These are phyloP conservation scores for Boletus patriciae DNA, from an alignment of 768 basidiomycete genomes.

Conservation along the genomic window DNA sequence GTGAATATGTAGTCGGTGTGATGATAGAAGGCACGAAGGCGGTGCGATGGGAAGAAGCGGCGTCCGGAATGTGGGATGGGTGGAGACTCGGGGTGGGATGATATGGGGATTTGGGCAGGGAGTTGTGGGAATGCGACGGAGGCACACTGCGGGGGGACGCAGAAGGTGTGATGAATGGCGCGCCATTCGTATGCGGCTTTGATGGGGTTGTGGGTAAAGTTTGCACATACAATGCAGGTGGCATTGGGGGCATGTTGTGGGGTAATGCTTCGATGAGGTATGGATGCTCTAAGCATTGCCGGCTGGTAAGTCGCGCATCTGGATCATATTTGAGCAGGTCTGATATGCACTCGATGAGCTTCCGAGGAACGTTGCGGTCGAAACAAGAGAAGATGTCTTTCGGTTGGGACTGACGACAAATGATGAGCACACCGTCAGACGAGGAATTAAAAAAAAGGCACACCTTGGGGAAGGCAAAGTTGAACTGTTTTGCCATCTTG, in stretches of 20 bases:
- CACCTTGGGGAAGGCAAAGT: slow-evolving; percentile 90
- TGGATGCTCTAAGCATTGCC: slow-evolving; percentile 82
- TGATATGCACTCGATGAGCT: slow-evolving; percentile 86
- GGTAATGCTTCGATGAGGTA: slow-evolving; percentile 83
- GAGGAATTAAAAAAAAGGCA: neutral
- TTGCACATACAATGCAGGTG: slow-evolving; percentile 49
- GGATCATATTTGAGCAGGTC: slow-evolving; percentile 94
- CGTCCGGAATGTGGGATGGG: slow-evolving; percentile 45
- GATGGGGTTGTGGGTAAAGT: slow-evolving; percentile 37
- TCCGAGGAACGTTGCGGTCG: slow-evolving; percentile 71
- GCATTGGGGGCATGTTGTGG: slow-evolving; percentile 64
- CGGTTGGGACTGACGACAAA: slow-evolving; percentile 53
- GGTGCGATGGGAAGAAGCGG: slow-evolving; percentile 52
- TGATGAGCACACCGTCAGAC: slow-evolving; percentile 1
- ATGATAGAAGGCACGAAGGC: slow-evolving; percentile 47
- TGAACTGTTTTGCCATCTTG: slow-evolving; percentile 81
- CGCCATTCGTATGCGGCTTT: slow-evolving; percentile 37
- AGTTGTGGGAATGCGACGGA: slow-evolving; percentile 52
- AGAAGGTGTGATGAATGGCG: slow-evolving; percentile 41
- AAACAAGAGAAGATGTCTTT: slow-evolving; percentile 72
- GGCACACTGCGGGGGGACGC: slow-evolving; percentile 45
- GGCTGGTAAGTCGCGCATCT: slow-evolving; percentile 77
- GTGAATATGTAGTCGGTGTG: slow-evolving; percentile 31
- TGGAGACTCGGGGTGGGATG: slow-evolving; percentile 39
- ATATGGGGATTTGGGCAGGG: slow-evolving; percentile 39